These are phyloP conservation scores for Diaporthe amygdali DNA, from an alignment of 2,329 filamentous ascomycete genomes.

Conservation along the genomic window DNA sequence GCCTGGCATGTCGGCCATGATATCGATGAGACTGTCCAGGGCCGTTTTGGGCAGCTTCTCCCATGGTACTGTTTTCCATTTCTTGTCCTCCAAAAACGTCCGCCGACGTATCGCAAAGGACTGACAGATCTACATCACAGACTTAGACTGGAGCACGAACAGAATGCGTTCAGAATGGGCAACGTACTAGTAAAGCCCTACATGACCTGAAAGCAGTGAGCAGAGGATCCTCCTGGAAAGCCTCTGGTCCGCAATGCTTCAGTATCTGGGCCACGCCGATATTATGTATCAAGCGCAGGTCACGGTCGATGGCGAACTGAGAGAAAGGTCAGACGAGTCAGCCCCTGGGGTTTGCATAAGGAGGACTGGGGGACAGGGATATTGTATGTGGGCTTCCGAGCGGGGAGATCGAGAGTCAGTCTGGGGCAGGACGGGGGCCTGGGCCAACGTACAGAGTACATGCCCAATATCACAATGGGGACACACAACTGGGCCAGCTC, in stretches of 20 bases:
- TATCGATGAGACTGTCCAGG: conserved; percentile 29
- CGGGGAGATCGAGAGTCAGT: not conserved
- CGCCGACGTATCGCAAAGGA: conserved; percentile 30
- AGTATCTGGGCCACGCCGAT: conserved; percentile 33
- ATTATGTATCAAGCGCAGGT: conserved; percentile 33
- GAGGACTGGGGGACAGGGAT: not conserved
- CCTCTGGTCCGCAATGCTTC: conserved; percentile 32
- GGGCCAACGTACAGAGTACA: conserved; percentile 26
- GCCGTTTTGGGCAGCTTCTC: conserved; percentile 28
- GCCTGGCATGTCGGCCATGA: conserved; percentile 29
- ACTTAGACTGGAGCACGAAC: not conserved
- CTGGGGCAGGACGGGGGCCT: not conserved
- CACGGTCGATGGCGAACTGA: conserved; percentile 31
- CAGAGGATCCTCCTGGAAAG: conserved; percentile 31
- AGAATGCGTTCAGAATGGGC: not conserved
- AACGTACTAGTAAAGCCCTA: conserved; percentile 30
- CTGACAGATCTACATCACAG: conserved; percentile 28
- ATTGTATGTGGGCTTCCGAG: not conserved
- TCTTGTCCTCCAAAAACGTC: conserved; percentile 29
- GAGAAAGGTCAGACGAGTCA: not conserved
- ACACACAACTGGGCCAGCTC: conserved; percentile 23
- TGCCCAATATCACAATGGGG: conserved; percentile 24
- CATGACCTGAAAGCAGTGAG: conserved; percentile 32
- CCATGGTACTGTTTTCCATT: conserved; percentile 33
- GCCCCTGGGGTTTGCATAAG: not conserved